Conservation (phyloP, 1,139 yeast species). For the Zhuliangozyma parablackwelliae region DNA sequence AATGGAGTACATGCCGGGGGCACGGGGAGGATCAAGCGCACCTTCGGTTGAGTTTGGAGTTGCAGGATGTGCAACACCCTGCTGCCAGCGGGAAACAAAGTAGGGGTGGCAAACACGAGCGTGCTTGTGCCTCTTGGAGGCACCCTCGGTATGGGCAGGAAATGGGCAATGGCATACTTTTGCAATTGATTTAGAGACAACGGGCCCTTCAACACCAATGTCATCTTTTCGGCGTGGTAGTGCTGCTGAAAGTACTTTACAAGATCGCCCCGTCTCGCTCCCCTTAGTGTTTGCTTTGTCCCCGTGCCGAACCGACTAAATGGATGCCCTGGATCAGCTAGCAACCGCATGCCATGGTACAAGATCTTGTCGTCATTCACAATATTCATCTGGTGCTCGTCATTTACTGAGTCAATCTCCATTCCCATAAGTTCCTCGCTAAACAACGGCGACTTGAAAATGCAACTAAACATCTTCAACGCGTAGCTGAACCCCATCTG, state of each 20-base stretch:
- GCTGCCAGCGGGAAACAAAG: constrained; percentile 23
- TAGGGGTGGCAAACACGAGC: no score
- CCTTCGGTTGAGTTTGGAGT: constrained; percentile 6
- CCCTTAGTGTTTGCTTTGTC: constrained; percentile 23
- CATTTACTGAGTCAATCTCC: constrained; percentile 58
- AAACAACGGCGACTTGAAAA: constrained; percentile 49
- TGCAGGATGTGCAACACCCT: constrained; percentile 8
- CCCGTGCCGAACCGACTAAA: constrained; percentile 50
- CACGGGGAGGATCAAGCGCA: constrained; percentile 20
- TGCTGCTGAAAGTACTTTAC: constrained; percentile 23
- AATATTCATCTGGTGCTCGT: constrained; percentile 57
- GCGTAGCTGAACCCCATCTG: constrained; percentile 39
- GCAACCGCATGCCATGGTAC: constrained; percentile 53
- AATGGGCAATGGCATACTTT: constrained; percentile 43
- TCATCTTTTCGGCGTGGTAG: constrained; percentile 41
- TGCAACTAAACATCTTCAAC: constrained; percentile 48
- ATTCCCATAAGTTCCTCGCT: constrained; percentile 33
- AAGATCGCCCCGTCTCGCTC: constrained; percentile 16
- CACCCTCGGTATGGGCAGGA: constrained; percentile 19
- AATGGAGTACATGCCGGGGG: constrained; percentile 8
- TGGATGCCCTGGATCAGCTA: constrained; percentile 40
- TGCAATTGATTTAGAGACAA: constrained; percentile 55
- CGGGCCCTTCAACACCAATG: constrained; percentile 58
- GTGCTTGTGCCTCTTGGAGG: no score
- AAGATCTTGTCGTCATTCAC: constrained; percentile 39